These are phyloP conservation scores for Moesziomyces sp. DNA, from an alignment of 1,284 basidiomycete species.

Conservation along the genomic window DNA sequence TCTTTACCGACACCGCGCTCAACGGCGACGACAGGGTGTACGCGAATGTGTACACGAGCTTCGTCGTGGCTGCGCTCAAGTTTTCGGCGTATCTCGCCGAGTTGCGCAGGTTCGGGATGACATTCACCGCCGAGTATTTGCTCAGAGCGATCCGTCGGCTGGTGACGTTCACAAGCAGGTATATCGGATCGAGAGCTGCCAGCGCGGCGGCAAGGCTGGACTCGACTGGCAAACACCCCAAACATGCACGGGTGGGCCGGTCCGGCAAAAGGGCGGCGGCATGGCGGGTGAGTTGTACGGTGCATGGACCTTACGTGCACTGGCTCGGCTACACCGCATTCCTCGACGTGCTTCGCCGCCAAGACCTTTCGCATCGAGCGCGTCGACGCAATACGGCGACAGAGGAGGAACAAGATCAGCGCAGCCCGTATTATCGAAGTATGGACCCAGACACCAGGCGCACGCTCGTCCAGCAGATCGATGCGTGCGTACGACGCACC, in stretches of 20 bases:
- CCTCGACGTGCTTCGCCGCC: constrained; percentile 8
- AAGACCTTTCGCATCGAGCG: background rate
- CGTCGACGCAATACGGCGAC: background rate
- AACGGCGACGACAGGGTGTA: constrained; percentile 77
- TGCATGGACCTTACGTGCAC: constrained; percentile 33
- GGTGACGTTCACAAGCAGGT: constrained; percentile 31
- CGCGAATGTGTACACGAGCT: constrained; percentile 86
- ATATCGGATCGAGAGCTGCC: constrained; percentile 23
- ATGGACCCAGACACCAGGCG: constrained; percentile 11
- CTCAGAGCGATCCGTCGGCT: constrained; percentile 24
- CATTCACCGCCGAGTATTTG: constrained; percentile 17
- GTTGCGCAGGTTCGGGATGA: constrained; percentile 71
- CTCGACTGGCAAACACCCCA: background rate
- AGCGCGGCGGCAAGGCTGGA: constrained; percentile 17
- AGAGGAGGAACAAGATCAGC: no score
- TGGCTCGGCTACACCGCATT: constrained; percentile 54
- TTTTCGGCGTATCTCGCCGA: constrained; percentile 80
- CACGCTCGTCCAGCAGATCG: constrained; percentile 14
- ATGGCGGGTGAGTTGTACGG: constrained; percentile 32
- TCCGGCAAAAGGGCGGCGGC: background rate
- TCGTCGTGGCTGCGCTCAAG: constrained; percentile 86
- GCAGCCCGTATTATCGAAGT: constrained; percentile 1
- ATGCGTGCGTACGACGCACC: background rate
- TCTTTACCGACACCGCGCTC: constrained; percentile 80
- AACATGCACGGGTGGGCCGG: background rate